These are phyloP conservation scores for Trifolium subterraneum DNA, from an alignment of 306 rosid genomes.

Conservation along the genomic window DNA sequence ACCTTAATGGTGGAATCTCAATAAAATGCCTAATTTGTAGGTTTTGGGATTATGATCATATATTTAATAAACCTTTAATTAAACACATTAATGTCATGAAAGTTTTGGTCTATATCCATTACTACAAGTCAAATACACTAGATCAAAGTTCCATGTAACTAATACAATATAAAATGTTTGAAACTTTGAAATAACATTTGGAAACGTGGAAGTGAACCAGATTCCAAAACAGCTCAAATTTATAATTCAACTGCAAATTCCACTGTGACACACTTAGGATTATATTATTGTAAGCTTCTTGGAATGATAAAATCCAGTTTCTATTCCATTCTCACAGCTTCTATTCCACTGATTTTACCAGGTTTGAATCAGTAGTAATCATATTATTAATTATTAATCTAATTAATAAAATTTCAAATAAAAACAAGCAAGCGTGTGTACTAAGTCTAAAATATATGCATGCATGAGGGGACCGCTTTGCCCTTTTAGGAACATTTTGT, in stretches of 20 bases:
- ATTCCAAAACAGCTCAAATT: conserved; percentile 62
- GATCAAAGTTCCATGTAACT: conserved; percentile 54
- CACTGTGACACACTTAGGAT: conserved; percentile 44
- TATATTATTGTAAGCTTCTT: conserved; percentile 60
- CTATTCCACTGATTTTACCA: conserved; percentile 96
- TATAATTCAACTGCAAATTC: conserved; percentile 46
- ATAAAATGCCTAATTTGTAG: conserved; percentile 49
- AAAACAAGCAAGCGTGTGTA: conserved; percentile 58
- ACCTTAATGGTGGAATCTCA: conserved; percentile 66
- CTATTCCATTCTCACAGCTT: conserved; percentile 99
- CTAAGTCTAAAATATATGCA: conserved; percentile 37
- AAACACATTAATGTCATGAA: conserved; percentile 54
- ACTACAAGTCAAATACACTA: conserved; percentile 55
- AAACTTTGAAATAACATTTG: conserved; percentile 65
- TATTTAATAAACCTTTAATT: conserved; percentile 47
- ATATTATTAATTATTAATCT: background rate
- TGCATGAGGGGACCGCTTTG: conserved; percentile 59
- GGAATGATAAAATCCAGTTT: conserved; percentile 90
- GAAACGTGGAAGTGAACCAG: conserved; percentile 71
- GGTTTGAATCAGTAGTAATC: conserved; percentile 45
- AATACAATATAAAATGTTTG: conserved; percentile 33
- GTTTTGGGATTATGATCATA: conserved; percentile 52
- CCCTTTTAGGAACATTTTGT: conserved; percentile 35
- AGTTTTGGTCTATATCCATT: conserved; percentile 44
- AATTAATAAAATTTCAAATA: conserved; percentile 31